Evolutionary conservation across 345 rosid genomes (phyloP).

Genomic region (Lepidium sativum): DNA sequence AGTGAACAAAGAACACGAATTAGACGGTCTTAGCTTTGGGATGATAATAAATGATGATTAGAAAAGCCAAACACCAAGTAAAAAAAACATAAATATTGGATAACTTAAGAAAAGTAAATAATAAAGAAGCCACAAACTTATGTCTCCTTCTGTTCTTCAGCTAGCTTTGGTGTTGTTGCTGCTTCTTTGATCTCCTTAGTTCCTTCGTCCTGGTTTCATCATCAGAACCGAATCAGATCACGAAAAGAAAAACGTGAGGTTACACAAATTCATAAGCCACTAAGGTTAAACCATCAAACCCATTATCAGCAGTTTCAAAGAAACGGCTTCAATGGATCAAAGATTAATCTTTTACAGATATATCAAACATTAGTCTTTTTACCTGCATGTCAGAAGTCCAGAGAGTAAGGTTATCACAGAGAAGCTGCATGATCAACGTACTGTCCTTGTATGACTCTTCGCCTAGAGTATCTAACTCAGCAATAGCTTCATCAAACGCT

Average conservation of each 20-base stretch:
- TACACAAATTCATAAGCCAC: neutral
- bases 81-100: slow-evolving; percentile 29
- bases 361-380: neutral
- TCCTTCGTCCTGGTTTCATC: slow-evolving; percentile 59
- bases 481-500: slow-evolving; percentile 96
- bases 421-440: slow-evolving; percentile 96
- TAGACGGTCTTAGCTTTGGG: slow-evolving; percentile 32
- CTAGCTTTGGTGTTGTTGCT: slow-evolving; percentile 48
- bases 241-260: neutral
- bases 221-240: neutral
- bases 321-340: too few relatives aligned
- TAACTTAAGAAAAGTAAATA: slow-evolving; percentile 29
- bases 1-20: slow-evolving; percentile 40
- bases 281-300: neutral
- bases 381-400: slow-evolving; percentile 99
- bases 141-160: slow-evolving; percentile 49
- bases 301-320: neutral
- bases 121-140: slow-evolving; percentile 13
- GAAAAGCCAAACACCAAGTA: slow-evolving; percentile 14
- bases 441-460: slow-evolving; percentile 97
- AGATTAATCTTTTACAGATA: too few relatives aligned
- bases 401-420: slow-evolving; percentile 87
- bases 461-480: slow-evolving; percentile 87
- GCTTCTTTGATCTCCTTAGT: slow-evolving; percentile 78
- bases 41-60: slow-evolving; percentile 22